A percentile compares a stretch with the other conserved stretches of the same genome.
Conservation (phyloP, 306 rosid genomes). For the Trifolium dubium region DNA sequence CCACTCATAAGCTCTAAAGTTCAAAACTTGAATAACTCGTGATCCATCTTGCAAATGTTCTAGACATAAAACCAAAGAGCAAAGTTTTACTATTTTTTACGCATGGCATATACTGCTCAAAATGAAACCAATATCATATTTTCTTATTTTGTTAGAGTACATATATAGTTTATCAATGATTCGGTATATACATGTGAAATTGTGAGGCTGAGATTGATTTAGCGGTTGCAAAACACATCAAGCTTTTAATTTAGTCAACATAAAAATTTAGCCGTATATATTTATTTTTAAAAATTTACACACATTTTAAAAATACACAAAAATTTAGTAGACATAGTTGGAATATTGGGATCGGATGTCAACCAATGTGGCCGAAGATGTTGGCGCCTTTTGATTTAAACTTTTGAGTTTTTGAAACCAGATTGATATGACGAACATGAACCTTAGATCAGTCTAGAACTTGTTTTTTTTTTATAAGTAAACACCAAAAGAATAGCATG, state of each 20-base stretch:
- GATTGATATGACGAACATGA: too few species aligned
- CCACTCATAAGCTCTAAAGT: conserved; percentile 35
- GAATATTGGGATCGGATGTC: too few species aligned
- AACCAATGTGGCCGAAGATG: too few species aligned
- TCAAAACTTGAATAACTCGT: conserved; percentile 15
- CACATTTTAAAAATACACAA: too few species aligned
- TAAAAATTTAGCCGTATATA: too few species aligned
- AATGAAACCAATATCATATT: conserved; percentile 29
- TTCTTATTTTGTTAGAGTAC: conserved; percentile 25
- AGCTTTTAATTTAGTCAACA: background rate
- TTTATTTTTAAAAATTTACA: too few species aligned
- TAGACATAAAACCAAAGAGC: conserved; percentile 21
- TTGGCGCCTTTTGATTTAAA: too few species aligned
- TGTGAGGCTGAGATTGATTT: conserved; percentile 37
- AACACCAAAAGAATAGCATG: background rate
- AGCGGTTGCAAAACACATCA: conserved; percentile 14
- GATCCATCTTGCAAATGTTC: background rate
- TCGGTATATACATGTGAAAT: conserved; percentile 27
- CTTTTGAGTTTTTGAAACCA: too few species aligned
- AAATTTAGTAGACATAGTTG: too few species aligned
- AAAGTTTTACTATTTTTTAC: background rate
- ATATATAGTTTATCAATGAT: conserved; percentile 33
- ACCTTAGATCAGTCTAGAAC: too few species aligned
- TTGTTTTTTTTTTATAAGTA: too few species aligned
- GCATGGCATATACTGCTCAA: background rate